Evolutionary conservation across 1,284 basidiomycete genomes (phyloP), one percentile per base, ranked within the genome.

Genomic region (Ustilago trichophora): DNA sequence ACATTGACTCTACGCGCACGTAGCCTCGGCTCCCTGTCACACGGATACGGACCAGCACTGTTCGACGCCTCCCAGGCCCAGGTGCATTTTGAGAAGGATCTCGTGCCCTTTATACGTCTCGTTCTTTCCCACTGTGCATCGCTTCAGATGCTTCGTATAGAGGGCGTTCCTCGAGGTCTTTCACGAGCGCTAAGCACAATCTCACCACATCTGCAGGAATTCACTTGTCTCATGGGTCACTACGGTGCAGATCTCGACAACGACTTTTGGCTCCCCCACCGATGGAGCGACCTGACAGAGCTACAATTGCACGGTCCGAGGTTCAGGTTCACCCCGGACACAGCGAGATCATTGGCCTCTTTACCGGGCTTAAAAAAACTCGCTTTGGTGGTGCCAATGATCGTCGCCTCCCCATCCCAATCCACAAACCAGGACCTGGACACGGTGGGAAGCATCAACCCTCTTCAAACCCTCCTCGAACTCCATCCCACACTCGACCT

Each of bases 41-140:
- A 48, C 19, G 47, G 38, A 6, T 45, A 48, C 16, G 52, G 44
- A 11, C 53, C 53, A 11, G 57, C 58, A 6, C 47, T 68, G 16
- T 68, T 62, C 34, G 65, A 68, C 42, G 65, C 65, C 31, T 52
- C 53, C 19, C 52, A 55, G 37, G 65, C 65, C 2, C 65, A 68
- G 16, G 36, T 46, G 13, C 53, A 32, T 6, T 68, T 68, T 15
- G 65, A 62, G 18, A 43, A 38, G 13, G 36, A 56, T 15, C 18
- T 50, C 11, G 13, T 54, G 0, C 58, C 54, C 0, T 49, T 52
- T 10, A n/a, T 68, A 3, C 45, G 58, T 0, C 22, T 48, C 32
- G 36, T 62, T 12, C 43, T 68, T 8, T 21, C 18, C 0, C 41
- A 62, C 27, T 52, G 48, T 33, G 15, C 33, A 8, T 36, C 12